A percentile compares a stretch with the other conserved stretches of the same genome.
Conservation (phyloP, 306 rosid genomes). For the Ochetophila trinervis region DNA sequence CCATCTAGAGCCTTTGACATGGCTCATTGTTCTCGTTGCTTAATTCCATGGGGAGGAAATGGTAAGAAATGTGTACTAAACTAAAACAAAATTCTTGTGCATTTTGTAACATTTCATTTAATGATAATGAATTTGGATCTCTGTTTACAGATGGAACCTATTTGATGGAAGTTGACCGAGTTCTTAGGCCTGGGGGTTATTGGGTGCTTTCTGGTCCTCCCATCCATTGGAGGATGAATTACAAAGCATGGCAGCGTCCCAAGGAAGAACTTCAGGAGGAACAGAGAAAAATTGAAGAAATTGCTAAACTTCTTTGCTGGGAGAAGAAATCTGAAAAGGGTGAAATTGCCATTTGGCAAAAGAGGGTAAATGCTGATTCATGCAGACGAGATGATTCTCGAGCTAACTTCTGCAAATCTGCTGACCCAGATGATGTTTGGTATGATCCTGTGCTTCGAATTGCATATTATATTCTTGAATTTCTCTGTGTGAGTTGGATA, state of each 20-base stretch:
- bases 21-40: conserved; percentile 99
- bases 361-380: conserved; percentile 62
- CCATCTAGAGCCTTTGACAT: conserved; percentile 94
- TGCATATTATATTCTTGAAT: neutral
- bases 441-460: conserved; percentile 25
- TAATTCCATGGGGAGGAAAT: conserved; percentile 91
- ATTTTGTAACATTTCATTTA: neutral
- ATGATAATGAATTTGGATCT: neutral
- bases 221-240: conserved; percentile 79
- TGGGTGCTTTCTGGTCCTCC: conserved; percentile 99
- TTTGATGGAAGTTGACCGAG: conserved; percentile 91
- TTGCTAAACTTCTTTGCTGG: conserved; percentile 94
- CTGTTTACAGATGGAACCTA: conserved; percentile 67
- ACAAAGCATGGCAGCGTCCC: conserved; percentile 84
- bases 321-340: conserved; percentile 77
- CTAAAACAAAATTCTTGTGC: neutral
- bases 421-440: conserved; percentile 72
- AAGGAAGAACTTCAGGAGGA: conserved; percentile 83
- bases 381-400: conserved; percentile 66
- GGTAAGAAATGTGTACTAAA: conserved; percentile 45
- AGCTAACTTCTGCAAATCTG: conserved; percentile 53
- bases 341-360: conserved; percentile 88
- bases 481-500: neutral
- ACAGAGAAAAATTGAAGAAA: conserved; percentile 75
- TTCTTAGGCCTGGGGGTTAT: conserved; percentile 98